These are phyloP conservation scores for Anthracocystis panici-leucophaei DNA, from an alignment of 1,284 basidiomycete species.

Conservation along the genomic window DNA sequence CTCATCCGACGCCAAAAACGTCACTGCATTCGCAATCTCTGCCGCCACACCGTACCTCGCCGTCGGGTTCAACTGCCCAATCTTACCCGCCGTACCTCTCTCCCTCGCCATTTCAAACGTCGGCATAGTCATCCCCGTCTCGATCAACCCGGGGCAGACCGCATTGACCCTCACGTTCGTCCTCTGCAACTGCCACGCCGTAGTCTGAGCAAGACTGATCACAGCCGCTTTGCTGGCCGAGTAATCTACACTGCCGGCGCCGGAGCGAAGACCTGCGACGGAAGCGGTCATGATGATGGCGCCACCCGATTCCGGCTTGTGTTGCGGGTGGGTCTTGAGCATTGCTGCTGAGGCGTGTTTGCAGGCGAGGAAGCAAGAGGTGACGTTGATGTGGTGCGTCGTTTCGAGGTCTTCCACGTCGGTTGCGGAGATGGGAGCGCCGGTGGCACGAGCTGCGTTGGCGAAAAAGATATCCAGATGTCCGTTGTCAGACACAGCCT, in stretches of 20 bases:
- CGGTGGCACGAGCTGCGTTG: conserved; percentile 75
- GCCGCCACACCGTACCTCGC: conserved; percentile 74
- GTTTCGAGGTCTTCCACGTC: conserved; percentile 79
- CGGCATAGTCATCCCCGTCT: conserved; percentile 84
- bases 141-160: conserved; percentile 90
- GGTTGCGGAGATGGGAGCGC: conserved; percentile 74
- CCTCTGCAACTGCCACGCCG: conserved; percentile 82
- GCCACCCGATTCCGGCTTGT: conserved; percentile 76
- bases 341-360: conserved; percentile 87
- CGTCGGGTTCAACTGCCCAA: conserved; percentile 87
- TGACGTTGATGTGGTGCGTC: conserved; percentile 81
- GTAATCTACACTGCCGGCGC: conserved; percentile 88
- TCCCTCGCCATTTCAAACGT: conserved; percentile 82
- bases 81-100: conserved; percentile 79
- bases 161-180: conserved; percentile 88
- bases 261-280: conserved; percentile 87
- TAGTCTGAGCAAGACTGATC: conserved; percentile 85
- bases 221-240: conserved; percentile 67
- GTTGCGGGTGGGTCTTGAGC: conserved; percentile 75
- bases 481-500: conserved; percentile 82
- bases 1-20: conserved; percentile 87
- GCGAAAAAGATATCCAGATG: conserved; percentile 93
- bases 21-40: conserved; percentile 80
- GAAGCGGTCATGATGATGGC: conserved; percentile 92
- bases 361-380: conserved; percentile 91